A percentile compares a stretch with the other conserved stretches of the same genome.
Evolutionary conservation across 2,329 filamentous ascomycete species (phyloP).

Genomic region (Lecanicillium sp.): DNA sequence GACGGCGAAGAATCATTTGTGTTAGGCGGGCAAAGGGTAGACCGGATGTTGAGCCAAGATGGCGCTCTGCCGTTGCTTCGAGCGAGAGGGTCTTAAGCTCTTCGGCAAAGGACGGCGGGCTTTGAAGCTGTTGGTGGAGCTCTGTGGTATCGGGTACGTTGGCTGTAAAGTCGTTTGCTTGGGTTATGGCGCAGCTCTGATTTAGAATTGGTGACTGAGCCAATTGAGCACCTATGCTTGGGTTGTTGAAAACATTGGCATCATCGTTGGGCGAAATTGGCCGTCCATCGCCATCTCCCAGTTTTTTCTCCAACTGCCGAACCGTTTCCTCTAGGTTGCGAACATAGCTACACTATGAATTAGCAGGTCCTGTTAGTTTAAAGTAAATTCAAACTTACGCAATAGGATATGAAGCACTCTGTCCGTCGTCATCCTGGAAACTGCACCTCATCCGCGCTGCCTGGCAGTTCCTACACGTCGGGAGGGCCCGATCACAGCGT

Average conservation of each 20-base stretch:
- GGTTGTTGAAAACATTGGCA: no score
- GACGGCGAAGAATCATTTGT: conserved; percentile 29
- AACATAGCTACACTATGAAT: conserved; percentile 17
- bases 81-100: conserved; percentile 30
- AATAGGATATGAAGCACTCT: conserved; percentile 30
- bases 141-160: conserved; percentile 5
- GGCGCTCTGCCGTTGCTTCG: conserved; percentile 33
- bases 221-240: no score
- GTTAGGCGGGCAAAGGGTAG: conserved; percentile 35
- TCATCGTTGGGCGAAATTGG: no score
- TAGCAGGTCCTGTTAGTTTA: no score
- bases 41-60: conserved; percentile 34
- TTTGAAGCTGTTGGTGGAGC: background rate
- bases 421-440: conserved; percentile 28
- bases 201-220: no score
- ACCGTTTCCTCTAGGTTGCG: conserved; percentile 21
- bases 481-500: conserved; percentile 29
- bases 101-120: conserved; percentile 17
- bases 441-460: conserved; percentile 28
- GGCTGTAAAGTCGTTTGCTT: no score
- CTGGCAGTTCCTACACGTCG: conserved; percentile 29
- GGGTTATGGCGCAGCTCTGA: no score
- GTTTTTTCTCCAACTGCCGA: conserved; percentile 14
- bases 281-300: no score
- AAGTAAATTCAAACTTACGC: conserved; percentile 20